Evolutionary conservation across 2,329 filamentous ascomycete genomes (phyloP).

Genomic region (Epichloe sp.): DNA sequence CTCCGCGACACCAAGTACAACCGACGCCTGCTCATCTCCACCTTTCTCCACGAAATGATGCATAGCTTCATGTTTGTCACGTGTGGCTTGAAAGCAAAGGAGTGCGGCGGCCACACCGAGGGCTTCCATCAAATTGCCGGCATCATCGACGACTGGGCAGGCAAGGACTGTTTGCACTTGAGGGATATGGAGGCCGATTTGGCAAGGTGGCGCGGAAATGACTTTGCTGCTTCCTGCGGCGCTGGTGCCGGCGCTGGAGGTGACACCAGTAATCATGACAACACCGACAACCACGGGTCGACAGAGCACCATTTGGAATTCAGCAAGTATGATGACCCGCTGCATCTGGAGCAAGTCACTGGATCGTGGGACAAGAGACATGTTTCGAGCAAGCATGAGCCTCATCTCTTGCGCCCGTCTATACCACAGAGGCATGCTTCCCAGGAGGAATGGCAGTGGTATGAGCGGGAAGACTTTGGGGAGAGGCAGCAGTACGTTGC

Average conservation of each 20-base stretch:
- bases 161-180: conserved; percentile 38
- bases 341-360: background rate
- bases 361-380: background rate
- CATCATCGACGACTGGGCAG: conserved; percentile 49
- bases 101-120: conserved; percentile 44
- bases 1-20: conserved; percentile 43
- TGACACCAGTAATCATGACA: background rate
- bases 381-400: background rate
- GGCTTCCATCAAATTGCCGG: conserved; percentile 46
- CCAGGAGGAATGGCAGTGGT: conserved; percentile 21
- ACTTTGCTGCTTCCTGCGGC: conserved; percentile 1
- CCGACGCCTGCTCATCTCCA: conserved; percentile 47
- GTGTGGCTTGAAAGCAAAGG: conserved; percentile 43
- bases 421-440: conserved; percentile 3
- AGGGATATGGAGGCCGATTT: conserved; percentile 50
- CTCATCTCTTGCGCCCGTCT: background rate
- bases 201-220: conserved; percentile 32
- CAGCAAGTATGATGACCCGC: background rate
- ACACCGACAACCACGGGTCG: conserved; percentile 8
- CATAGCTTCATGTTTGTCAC: conserved; percentile 53
- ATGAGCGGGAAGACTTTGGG: conserved; percentile 21
- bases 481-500: conserved; percentile 13
- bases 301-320: background rate
- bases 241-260: background rate
- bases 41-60: conserved; percentile 54